These are phyloP conservation scores for Ricinus communis DNA, from an alignment of 345 rosid genomes.

Conservation along the genomic window DNA sequence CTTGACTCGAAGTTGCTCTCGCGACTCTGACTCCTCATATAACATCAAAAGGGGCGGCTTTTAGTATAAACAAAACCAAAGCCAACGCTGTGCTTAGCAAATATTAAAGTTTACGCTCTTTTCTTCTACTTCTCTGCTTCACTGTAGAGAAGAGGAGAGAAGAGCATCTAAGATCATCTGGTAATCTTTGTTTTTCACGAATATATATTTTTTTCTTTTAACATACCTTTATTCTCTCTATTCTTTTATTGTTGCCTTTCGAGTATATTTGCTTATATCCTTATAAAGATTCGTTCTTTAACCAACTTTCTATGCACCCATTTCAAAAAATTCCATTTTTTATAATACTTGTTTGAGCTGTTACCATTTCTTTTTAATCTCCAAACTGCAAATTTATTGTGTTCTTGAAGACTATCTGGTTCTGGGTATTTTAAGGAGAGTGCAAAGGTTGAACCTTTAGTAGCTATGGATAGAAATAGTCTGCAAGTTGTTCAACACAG, in stretches of 20 bases:
- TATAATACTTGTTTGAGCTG: conserved; percentile 9
- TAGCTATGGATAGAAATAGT: conserved; percentile 11
- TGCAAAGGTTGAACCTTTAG: conserved; percentile 11
- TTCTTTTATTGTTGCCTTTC: background rate
- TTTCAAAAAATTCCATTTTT: background rate
- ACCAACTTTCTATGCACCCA: conserved; percentile 4
- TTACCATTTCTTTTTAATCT: background rate
- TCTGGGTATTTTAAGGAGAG: conserved; percentile 2
- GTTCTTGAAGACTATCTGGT: background rate
- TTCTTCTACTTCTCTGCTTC: conserved; percentile 23
- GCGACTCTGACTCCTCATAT: background rate
- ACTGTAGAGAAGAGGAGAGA: conserved; percentile 11
- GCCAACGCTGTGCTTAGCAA: background rate
- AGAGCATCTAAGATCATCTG: conserved; percentile 1
- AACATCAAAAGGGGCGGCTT: conserved; percentile 1
- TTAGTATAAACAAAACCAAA: conserved; percentile 3
- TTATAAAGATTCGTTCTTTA: conserved; percentile 16
- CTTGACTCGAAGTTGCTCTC: background rate
- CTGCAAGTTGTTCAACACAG: conserved; percentile 12
- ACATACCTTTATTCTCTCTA: background rate
- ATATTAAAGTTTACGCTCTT: background rate
- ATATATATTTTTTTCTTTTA: too few species aligned
- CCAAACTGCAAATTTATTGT: background rate
- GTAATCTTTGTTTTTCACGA: conserved; percentile 3
- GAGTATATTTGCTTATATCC: conserved; percentile 12